Conservation (phyloP, 169 alveolate species). For the Neospora caninum region DNA sequence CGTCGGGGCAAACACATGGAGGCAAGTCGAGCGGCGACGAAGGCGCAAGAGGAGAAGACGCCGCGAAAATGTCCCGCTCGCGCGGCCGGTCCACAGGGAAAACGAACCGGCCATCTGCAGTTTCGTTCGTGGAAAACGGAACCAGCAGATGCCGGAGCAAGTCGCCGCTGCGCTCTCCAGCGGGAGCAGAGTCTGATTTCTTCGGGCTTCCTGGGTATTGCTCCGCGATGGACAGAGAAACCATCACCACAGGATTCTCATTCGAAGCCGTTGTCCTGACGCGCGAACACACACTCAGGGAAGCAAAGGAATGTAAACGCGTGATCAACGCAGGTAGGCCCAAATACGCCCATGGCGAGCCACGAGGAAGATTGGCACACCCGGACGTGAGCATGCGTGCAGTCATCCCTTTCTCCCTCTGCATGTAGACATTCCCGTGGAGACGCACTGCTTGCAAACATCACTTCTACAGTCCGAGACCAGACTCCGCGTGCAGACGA, state of each 20-base stretch:
- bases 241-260: background rate
- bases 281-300: constrained; percentile 9
- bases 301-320: background rate
- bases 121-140: background rate
- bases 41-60: background rate
- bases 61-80: background rate
- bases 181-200: background rate
- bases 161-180: background rate
- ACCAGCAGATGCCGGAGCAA: no score
- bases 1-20: background rate
- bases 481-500: no score
- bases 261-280: constrained; percentile 10
- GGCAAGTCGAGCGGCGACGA: background rate
- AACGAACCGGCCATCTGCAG: background rate
- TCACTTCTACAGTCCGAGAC: no score
- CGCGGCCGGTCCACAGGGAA: no score
- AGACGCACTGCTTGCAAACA: no score
- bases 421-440: no score
- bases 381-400: no score
- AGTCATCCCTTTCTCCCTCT: no score
- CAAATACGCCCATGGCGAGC: no score
- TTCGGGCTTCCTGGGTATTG: background rate
- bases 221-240: background rate
- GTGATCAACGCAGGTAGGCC: constrained; percentile 2
- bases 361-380: no score